Evolutionary conservation across 306 rosid genomes (phyloP).

Genomic region (Adenanthera pavonina): DNA sequence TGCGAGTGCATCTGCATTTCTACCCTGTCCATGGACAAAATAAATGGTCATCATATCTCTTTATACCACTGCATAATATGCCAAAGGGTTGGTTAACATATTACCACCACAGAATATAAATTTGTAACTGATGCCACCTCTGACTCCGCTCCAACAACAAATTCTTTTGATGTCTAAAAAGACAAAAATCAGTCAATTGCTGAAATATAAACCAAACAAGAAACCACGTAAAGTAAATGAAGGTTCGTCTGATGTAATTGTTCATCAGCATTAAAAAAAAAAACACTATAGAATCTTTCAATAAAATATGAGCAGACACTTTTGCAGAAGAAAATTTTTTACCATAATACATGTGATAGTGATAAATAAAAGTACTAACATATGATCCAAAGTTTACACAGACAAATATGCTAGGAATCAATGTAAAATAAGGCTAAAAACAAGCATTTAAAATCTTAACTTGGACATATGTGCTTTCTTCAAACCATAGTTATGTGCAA

Average conservation of each 20-base stretch:
- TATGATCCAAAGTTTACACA: slow-evolving; percentile 14
- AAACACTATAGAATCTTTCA: neutral
- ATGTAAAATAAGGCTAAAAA: slow-evolving; percentile 20
- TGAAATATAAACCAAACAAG: slow-evolving; percentile 18
- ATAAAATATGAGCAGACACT: neutral
- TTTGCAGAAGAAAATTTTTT: slow-evolving; percentile 12
- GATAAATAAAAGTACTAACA: neutral
- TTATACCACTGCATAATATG: slow-evolving; percentile 30
- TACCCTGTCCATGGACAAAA: slow-evolving; percentile 74
- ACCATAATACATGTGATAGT: slow-evolving; percentile 8
- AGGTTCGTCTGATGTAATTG: slow-evolving; percentile 23
- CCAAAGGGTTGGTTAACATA: slow-evolving; percentile 36
- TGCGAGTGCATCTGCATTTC: slow-evolving; percentile 91
- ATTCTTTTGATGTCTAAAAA: slow-evolving; percentile 79
- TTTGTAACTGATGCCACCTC: slow-evolving; percentile 79
- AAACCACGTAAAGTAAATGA: slow-evolving; percentile 25
- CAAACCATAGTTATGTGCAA: neutral
- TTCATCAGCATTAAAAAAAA: slow-evolving; percentile 21
- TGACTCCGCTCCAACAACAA: slow-evolving; percentile 72
- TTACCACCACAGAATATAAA: slow-evolving; percentile 87
- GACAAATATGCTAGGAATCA: neutral
- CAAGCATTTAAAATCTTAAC: slow-evolving; percentile 17
- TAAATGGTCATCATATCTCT: slow-evolving; percentile 33
- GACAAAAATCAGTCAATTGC: slow-evolving; percentile 30
- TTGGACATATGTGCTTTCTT: neutral